These are phyloP conservation scores for Hymenoscyphus scutula DNA, from an alignment of 2,329 filamentous ascomycete genomes.

Conservation along the genomic window DNA sequence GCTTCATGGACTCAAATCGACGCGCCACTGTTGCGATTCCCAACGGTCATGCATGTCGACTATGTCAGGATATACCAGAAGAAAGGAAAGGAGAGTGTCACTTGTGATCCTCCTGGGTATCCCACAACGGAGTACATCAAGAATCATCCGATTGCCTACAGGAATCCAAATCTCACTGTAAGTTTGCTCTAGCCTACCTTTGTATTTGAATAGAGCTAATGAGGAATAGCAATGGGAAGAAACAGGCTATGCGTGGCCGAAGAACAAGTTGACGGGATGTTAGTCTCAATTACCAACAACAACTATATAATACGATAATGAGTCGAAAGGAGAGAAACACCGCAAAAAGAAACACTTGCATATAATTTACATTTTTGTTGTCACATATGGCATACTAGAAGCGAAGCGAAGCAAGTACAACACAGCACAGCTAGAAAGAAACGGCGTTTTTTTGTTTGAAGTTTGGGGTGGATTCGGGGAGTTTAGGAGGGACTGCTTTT, in stretches of 20 bases:
- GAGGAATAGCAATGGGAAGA: constrained; percentile 28
- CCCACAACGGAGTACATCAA: constrained; percentile 66
- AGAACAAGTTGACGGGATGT: constrained; percentile 27
- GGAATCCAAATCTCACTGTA: constrained; percentile 54
- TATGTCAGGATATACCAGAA: constrained; percentile 56
- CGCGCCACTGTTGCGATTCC: constrained; percentile 45
- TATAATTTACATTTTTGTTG: constrained; percentile 5
- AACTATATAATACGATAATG: not conserved
- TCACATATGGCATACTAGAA: constrained; percentile 2
- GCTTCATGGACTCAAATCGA: constrained; percentile 49
- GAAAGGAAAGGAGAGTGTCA: constrained; percentile 45
- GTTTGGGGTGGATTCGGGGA: not conserved
- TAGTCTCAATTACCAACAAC: not conserved
- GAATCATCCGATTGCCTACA: constrained; percentile 58
- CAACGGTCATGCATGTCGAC: constrained; percentile 51
- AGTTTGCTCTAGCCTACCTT: constrained; percentile 27
- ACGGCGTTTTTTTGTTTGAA: not conserved
- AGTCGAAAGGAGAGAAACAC: not conserved
- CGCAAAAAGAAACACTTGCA: not conserved
- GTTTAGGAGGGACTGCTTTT: not conserved
- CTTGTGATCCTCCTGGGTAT: constrained; percentile 57
- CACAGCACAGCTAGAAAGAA: not conserved
- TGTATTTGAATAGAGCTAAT: not conserved
- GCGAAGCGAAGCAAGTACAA: not conserved
- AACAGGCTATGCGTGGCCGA: constrained; percentile 34